These are phyloP conservation scores for Leptomonas seymouri DNA, from an alignment of 208 protist genomes.

Conservation along the genomic window DNA sequence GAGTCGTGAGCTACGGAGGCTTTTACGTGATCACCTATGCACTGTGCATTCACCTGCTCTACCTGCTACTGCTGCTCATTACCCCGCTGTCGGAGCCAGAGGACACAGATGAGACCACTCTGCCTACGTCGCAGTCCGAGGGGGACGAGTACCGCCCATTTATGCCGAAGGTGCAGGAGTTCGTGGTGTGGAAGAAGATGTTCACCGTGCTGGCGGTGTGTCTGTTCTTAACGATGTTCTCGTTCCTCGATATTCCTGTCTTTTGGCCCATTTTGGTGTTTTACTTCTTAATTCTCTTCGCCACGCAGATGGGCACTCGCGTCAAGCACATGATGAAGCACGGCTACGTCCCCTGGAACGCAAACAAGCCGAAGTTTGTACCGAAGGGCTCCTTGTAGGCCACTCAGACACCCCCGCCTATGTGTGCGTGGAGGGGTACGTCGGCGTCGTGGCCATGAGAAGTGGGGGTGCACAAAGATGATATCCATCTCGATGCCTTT, in stretches of 20 bases:
- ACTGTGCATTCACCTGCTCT: constrained; percentile 97
- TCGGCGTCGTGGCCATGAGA: too few species aligned
- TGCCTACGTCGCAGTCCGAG: constrained; percentile 77
- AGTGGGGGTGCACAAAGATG: too few species aligned
- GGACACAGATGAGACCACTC: constrained; percentile 34
- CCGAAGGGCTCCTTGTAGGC: constrained; percentile 53
- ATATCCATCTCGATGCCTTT: too few species aligned
- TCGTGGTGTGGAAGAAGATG: constrained; percentile 96
- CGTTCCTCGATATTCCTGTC: constrained; percentile 96
- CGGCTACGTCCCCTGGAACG: constrained; percentile 93
- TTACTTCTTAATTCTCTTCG: constrained; percentile 96
- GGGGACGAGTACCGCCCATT: constrained; percentile 95
- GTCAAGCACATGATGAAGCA: constrained; percentile 98
- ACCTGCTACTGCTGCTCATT: constrained; percentile 95
- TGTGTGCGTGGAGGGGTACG: too few species aligned
- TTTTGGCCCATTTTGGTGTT: constrained; percentile 99
- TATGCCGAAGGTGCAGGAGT: constrained; percentile 95
- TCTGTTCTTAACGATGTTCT: constrained; percentile 93
- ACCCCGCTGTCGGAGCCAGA: constrained; percentile 95
- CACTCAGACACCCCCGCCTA: too few species aligned
- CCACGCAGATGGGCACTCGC: constrained; percentile 94
- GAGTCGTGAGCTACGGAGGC: constrained; percentile 76
- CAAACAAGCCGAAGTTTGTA: constrained; percentile 86
- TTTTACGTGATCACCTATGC: constrained; percentile 98
- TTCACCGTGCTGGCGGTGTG: constrained; percentile 84